phyloP scores from a whole-genome alignment of 345 rosid species.

The Aquilaria sinensis region DNA sequence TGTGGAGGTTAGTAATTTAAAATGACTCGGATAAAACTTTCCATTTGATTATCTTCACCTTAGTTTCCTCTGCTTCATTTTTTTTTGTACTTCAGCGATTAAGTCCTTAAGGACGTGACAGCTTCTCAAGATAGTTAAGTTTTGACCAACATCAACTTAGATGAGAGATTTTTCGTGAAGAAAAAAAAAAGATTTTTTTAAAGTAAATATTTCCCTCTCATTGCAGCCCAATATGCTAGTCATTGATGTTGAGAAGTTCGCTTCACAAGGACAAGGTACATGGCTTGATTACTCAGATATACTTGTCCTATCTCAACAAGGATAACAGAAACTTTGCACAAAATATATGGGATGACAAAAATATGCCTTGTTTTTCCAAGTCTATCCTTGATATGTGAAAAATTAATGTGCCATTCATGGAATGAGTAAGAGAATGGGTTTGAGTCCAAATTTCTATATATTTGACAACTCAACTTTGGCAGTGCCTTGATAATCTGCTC shows the following conservation, averaged over 20 bases:
- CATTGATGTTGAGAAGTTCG: slow-evolving; percentile 82
- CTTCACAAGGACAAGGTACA: slow-evolving; percentile 50
- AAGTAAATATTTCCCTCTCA: slow-evolving; percentile 1
- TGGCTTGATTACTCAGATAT: too few relatives aligned
- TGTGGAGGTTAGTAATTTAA: slow-evolving; percentile 42
- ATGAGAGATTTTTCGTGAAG: background rate
- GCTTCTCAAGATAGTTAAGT: background rate
- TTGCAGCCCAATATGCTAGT: slow-evolving; percentile 98
- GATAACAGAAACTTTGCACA: too few relatives aligned
- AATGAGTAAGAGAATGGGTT: too few relatives aligned
- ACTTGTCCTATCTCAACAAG: too few relatives aligned
- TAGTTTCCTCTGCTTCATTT: slow-evolving; percentile 3
- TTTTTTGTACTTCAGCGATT: background rate
- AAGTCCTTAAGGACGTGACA: too few relatives aligned
- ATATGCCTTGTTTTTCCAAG: too few relatives aligned
- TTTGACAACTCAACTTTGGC: background rate
- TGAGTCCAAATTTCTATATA: background rate
- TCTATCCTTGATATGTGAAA: too few relatives aligned
- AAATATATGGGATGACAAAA: too few relatives aligned
- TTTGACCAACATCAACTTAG: background rate
- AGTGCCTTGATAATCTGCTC: background rate
- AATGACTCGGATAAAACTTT: background rate
- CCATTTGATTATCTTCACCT: background rate
- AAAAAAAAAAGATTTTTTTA: too few relatives aligned
- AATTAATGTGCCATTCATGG: too few relatives aligned